These are phyloP conservation scores for Thelonectria discophora DNA, from an alignment of 2,329 filamentous ascomycete species.

Conservation along the genomic window DNA sequence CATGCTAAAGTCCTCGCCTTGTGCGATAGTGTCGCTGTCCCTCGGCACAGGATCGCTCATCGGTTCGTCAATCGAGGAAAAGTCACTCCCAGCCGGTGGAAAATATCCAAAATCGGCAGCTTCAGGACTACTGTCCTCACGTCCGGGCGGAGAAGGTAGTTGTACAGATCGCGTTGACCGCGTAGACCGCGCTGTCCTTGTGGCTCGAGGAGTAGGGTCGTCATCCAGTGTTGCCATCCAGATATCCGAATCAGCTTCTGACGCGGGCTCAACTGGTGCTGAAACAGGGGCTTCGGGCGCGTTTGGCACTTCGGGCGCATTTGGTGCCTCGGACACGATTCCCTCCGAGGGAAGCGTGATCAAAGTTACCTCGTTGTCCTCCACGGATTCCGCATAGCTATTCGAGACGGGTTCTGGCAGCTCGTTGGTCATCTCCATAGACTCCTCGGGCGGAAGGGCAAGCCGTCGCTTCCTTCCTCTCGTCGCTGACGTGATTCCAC, in stretches of 20 bases:
- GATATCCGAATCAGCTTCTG: conserved; percentile 53
- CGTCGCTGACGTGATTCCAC: conserved; percentile 26
- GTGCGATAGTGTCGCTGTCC: conserved; percentile 54
- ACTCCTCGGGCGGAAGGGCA: conserved; percentile 40
- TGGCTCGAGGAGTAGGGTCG: conserved; percentile 48
- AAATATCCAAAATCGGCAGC: conserved; percentile 43
- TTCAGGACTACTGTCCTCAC: conserved; percentile 30
- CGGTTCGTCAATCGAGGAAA: conserved; percentile 47
- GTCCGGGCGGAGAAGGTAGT: conserved; percentile 26
- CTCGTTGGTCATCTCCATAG: conserved; percentile 40
- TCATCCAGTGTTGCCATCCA: conserved; percentile 56
- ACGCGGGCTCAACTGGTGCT: conserved; percentile 33
- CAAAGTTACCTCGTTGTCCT: conserved; percentile 42
- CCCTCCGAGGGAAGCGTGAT: conserved; percentile 39
- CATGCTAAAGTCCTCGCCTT: conserved; percentile 68
- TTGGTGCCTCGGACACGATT: conserved; percentile 6
- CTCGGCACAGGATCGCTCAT: conserved; percentile 33
- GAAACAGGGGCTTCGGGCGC: conserved; percentile 13
- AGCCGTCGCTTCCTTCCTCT: conserved; percentile 34
- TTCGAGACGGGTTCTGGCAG: conserved; percentile 24
- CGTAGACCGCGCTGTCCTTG: conserved; percentile 25
- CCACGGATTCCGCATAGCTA: conserved; percentile 34
- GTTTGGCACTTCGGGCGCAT: conserved; percentile 9
- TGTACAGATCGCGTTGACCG: conserved; percentile 25
- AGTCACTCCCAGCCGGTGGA: conserved; percentile 45